Percentiles rank a stretch among this genome's conserved stretches.
Conservation (phyloP, 106 monocot species). For the Acorus gramineus region DNA sequence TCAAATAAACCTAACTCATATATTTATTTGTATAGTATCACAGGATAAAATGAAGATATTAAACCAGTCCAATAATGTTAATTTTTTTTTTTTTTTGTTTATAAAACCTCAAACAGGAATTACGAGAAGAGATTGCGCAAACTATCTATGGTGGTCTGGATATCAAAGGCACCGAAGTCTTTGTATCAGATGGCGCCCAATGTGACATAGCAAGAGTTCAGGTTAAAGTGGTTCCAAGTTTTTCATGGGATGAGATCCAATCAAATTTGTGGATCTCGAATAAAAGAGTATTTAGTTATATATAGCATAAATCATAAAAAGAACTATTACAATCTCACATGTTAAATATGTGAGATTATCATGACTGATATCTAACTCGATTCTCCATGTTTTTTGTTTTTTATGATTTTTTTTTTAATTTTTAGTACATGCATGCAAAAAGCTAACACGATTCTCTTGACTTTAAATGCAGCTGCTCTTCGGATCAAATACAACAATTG, state of each 20-base stretch:
- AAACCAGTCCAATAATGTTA: no score
- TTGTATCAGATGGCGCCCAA: slow-evolving; percentile 80
- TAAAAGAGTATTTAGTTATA: no score
- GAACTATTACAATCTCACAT: no score
- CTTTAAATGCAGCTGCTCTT: slow-evolving; percentile 45
- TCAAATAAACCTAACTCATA: no score
- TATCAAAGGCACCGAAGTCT: slow-evolving; percentile 54
- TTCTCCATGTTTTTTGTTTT: not conserved
- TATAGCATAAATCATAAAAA: no score
- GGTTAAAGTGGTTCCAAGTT: slow-evolving; percentile 16
- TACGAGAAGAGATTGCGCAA: slow-evolving; percentile 51
- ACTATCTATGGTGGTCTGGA: slow-evolving; percentile 46
- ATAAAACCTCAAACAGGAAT: slow-evolving; percentile 20
- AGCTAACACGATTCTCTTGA: not conserved
- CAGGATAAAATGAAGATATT: no score
- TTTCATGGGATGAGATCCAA: not conserved
- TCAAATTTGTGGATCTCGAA: no score
- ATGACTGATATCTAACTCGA: no score
- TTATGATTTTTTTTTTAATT: not conserved
- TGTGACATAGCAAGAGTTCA: slow-evolving; percentile 78
- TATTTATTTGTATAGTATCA: no score
- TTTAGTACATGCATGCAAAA: no score
- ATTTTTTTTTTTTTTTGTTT: no score
- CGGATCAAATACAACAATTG: slow-evolving; percentile 63
- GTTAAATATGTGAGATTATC: no score